Evolutionary conservation across 768 basidiomycete genomes (phyloP), one percentile per base, ranked within the genome.

Genomic region (Trametes maxima): DNA sequence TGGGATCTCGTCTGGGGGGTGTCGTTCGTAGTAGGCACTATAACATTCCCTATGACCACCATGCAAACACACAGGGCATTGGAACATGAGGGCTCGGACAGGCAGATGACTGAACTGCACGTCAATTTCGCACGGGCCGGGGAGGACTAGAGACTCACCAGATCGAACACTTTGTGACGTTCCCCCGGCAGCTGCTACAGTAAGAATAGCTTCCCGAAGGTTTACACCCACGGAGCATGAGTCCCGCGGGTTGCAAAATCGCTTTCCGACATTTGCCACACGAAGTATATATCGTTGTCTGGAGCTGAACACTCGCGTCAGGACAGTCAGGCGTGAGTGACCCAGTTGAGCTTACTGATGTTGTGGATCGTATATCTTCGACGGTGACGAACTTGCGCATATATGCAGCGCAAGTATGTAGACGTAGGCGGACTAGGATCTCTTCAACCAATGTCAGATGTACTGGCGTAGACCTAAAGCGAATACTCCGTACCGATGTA

Each of bases 11-110:
- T 62, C 67, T 24, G 68, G 64, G 51, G 62, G 85, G 21, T 80
- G 82, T 40, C 79, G 77, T 64, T 81, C 75, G 67, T 91, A 90
- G 68, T 86, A 92, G 33, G 78, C 76, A 40, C 84, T 80, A 67
- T 91, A 92, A 73, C 92, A 94, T 19, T 81, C 79, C 65, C 88
- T 87, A 65, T 94, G 92, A 0, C 92, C 92, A 0, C 92, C 92
- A 63, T 94, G 92, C 44, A 82, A 75, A 69, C 92, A 94, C 1
- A 89, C 75, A 0, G 88, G 81, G 70, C 92, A 94, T 53, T 87
- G 85, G 69, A 92, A 88, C 2, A 90, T 73, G 5, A 92, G 76
- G 0, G 82, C 76, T 28, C 82, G 84, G 16, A 93, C 89, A 3
- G 92, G 92, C 28, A 94, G 82, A 56, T 85, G 92, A 71, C 92